Evolutionary conservation across 23 red algal genomes (phyloP).

Genomic region (Gracilariopsis chorda): DNA sequence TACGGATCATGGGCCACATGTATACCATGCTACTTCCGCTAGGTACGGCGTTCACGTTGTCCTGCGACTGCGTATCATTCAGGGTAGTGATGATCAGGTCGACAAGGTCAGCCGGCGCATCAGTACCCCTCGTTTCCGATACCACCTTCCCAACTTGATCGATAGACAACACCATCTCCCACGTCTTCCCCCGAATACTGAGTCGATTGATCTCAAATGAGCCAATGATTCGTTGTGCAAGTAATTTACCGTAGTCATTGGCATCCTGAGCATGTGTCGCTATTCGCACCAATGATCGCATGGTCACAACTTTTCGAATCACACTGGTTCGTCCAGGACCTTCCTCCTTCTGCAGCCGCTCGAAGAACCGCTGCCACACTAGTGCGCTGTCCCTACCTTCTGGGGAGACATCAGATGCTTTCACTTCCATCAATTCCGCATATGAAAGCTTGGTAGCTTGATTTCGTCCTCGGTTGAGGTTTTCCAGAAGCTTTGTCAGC

Average conservation of each 20-base stretch:
- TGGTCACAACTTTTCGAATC: neutral
- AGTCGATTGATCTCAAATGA: neutral
- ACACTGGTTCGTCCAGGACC: neutral
- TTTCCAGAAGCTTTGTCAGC: neutral
- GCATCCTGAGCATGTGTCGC: neutral
- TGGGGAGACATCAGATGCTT: neutral
- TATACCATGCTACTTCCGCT: neutral
- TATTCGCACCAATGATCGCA: neutral
- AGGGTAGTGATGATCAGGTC: neutral
- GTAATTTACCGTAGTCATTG: neutral
- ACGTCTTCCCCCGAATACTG: neutral
- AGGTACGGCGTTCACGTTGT: neutral
- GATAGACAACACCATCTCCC: neutral
- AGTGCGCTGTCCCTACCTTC: neutral
- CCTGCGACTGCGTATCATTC: neutral
- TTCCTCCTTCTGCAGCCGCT: neutral
- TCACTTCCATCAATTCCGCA: neutral
- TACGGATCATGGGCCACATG: neutral
- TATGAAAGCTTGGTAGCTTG: neutral
- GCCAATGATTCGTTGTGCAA: neutral
- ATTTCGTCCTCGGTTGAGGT: neutral
- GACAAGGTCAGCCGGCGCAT: neutral
- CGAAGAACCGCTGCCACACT: neutral
- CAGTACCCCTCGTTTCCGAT: neutral
- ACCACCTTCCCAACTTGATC: neutral